Percentiles rank a stretch among this genome's conserved stretches.
These are phyloP conservation scores for Arabidopsis lyrata DNA, from an alignment of 441 rosid genomes.

Conservation along the genomic window DNA sequence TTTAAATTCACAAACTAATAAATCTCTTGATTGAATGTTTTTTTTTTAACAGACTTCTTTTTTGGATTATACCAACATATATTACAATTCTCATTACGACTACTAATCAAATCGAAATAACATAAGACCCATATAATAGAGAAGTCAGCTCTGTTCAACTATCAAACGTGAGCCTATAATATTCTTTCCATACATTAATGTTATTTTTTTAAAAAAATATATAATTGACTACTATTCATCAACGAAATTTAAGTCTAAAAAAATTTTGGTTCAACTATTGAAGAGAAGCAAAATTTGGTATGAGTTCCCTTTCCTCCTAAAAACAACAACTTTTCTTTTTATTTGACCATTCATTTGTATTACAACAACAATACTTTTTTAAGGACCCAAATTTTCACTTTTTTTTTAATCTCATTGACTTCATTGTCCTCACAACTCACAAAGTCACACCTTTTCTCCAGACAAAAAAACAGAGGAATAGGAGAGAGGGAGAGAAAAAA, in stretches of 20 bases:
- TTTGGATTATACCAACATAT: constrained; percentile 4
- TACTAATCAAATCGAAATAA: neutral
- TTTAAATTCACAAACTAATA: neutral
- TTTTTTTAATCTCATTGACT: constrained; percentile 35
- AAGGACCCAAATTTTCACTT: constrained; percentile 6
- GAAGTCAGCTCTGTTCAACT: constrained; percentile 39
- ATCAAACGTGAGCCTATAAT: constrained; percentile 21
- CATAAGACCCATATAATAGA: neutral
- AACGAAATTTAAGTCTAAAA: neutral
- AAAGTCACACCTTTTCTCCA: constrained; percentile 34
- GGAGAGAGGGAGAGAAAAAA: neutral
- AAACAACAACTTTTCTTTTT: constrained; percentile 28
- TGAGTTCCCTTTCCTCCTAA: constrained; percentile 8
- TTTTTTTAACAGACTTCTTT: neutral
- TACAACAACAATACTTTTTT: constrained; percentile 22
- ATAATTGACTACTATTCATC: constrained; percentile 6
- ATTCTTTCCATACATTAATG: constrained; percentile 11
- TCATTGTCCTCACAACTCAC: constrained; percentile 33
- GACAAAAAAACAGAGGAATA: constrained; percentile 33
- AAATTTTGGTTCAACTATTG: neutral
- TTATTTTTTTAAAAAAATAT: neutral
- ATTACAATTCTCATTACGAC: constrained; percentile 1
- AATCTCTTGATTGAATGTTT: constrained; percentile 8
- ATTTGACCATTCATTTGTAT: constrained; percentile 32
- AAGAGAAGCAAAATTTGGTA: constrained; percentile 14